These are phyloP conservation scores for Malassezia nana DNA, from an alignment of 1,284 basidiomycete genomes.

Conservation along the genomic window DNA sequence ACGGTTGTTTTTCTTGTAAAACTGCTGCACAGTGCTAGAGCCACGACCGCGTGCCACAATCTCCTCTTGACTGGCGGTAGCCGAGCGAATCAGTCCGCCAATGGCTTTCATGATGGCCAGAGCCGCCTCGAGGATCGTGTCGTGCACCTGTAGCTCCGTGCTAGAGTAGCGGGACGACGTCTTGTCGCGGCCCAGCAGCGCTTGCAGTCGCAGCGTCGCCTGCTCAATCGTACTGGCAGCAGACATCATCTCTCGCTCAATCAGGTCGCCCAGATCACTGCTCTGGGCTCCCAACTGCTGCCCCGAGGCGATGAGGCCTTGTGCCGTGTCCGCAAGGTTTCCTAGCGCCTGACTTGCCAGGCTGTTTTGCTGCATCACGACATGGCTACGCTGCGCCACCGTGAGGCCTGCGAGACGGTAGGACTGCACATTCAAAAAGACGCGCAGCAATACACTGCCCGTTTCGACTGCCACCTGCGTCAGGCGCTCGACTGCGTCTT, in stretches of 20 bases:
- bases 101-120: slow-evolving; percentile 92
- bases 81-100: slow-evolving; percentile 83
- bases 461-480: slow-evolving; percentile 71
- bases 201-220: slow-evolving; percentile 78
- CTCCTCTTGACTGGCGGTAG: slow-evolving; percentile 93
- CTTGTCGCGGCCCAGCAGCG: slow-evolving; percentile 77
- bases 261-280: slow-evolving; percentile 90
- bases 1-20: slow-evolving; percentile 99
- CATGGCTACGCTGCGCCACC: slow-evolving; percentile 66
- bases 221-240: slow-evolving; percentile 87
- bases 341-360: slow-evolving; percentile 70
- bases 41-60: slow-evolving; percentile 92
- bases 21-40: slow-evolving; percentile 76
- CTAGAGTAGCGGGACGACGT: slow-evolving; percentile 74
- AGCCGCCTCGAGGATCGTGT: slow-evolving; percentile 85
- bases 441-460: slow-evolving; percentile 76
- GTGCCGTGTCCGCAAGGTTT: slow-evolving; percentile 77
- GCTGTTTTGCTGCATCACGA: slow-evolving; percentile 79
- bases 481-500: slow-evolving; percentile 83
- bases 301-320: slow-evolving; percentile 74
- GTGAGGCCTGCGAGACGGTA: slow-evolving; percentile 61
- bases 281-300: slow-evolving; percentile 67
- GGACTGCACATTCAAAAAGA: slow-evolving; percentile 91
- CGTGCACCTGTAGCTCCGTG: slow-evolving; percentile 91
- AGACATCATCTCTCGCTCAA: slow-evolving; percentile 89